Conservation (phyloP, 768 basidiomycete species). For the Nidula microcarpa region DNA sequence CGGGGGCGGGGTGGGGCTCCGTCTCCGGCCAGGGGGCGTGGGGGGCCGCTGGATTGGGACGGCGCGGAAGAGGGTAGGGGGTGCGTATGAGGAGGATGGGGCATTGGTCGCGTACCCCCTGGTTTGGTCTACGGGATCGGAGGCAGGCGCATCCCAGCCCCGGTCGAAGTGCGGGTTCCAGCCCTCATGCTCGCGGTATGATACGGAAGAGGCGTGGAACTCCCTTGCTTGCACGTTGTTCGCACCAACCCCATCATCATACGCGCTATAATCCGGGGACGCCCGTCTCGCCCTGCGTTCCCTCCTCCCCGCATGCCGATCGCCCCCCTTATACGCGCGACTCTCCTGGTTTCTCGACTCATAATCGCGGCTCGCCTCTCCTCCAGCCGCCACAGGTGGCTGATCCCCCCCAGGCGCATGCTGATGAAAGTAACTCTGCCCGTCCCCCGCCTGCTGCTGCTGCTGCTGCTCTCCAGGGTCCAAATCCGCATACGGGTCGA, state of each 20-base stretch:
- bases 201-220: background rate
- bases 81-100: background rate
- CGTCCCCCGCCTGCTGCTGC: background rate
- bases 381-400: background rate
- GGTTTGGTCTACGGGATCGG: background rate
- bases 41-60: background rate
- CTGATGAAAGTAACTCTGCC: background rate
- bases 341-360: background rate
- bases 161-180: too few relatives aligned
- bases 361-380: background rate
- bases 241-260: background rate
- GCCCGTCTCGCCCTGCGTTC: background rate
- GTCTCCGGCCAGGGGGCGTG: background rate
- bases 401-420: too few relatives aligned
- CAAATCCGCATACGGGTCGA: slow-evolving; percentile 18
- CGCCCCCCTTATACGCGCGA: background rate
- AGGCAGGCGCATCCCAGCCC: too few relatives aligned
- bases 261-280: background rate
- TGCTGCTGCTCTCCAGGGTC: background rate
- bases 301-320: background rate
- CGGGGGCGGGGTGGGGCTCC: slow-evolving; percentile 1
- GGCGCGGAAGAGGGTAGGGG: background rate
- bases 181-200: background rate
- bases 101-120: background rate
- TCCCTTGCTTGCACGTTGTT: background rate